Percentiles rank a stretch among this genome's conserved stretches.
These are phyloP conservation scores for Penicillium nucicola DNA, from an alignment of 495 filamentous ascomycete genomes.

Conservation along the genomic window DNA sequence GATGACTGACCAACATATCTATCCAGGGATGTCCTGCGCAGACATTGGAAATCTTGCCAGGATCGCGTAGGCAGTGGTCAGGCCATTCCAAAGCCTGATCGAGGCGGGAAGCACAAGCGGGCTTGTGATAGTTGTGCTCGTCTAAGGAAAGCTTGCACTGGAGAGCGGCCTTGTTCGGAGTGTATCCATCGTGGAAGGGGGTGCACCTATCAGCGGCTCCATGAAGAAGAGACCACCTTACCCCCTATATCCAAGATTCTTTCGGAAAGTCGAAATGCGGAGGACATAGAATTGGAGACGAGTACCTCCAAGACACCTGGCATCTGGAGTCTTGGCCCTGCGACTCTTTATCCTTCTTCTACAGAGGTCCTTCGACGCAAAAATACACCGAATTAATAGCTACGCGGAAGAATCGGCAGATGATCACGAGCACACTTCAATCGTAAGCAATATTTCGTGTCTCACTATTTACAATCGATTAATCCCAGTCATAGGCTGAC, in stretches of 20 bases:
- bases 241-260: background rate
- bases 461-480: background rate
- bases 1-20: background rate
- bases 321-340: conserved; percentile 4
- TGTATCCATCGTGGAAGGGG: conserved; percentile 21
- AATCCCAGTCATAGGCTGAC: background rate
- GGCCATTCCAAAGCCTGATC: conserved; percentile 24
- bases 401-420: background rate
- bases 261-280: background rate
- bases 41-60: conserved; percentile 37
- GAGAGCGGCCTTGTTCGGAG: conserved; percentile 25
- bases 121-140: conserved; percentile 37
- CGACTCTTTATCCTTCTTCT: background rate
- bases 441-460: background rate
- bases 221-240: background rate
- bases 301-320: background rate
- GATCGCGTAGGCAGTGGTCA: conserved; percentile 18
- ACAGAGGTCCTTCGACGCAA: background rate
- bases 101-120: conserved; percentile 31
- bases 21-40: conserved; percentile 28
- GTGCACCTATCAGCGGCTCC: conserved; percentile 31
- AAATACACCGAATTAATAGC: background rate
- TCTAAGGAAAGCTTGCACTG: conserved; percentile 32
- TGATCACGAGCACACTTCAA: background rate
- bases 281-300: background rate